Evolutionary conservation across 2,329 filamentous ascomycete genomes (phyloP), one percentile per base, ranked within the genome.

Genomic region (Fragosphaeria purpurea): DNA sequence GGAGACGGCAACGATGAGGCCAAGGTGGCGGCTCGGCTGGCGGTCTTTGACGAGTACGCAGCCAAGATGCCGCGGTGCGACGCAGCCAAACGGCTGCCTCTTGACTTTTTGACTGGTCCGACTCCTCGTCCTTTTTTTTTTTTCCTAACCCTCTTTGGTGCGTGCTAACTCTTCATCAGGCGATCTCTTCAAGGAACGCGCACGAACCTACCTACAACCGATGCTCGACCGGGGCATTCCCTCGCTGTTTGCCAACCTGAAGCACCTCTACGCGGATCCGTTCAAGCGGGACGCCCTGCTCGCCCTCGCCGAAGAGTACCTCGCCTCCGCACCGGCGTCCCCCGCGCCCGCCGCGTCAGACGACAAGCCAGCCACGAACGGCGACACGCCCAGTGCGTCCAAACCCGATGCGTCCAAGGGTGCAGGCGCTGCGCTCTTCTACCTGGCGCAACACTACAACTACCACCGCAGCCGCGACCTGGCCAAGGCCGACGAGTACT

Each of bases 381-480:
- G 71, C 51, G 69, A 67, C 33, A 63, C 66, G 39, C 56, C 59
- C 5, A 69, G 67, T 34, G 63, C 66, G 39, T 56, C 59, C 5
- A 73, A 69, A 50, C 64, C 65, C 30, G 73, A 79, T 57, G 64
- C 68, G 47, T 63, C 68, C 51, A 77, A 76, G 60, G 91, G 91
- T 63, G 76, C 86, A 60, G 79, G 87, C 11, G 87, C 90, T 2
- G 86, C 87, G 11, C 79, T 90, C 46, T 97, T 94, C 68, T 98
- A 94, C 72, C 79, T 98, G 49, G 90, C 90, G 7, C 93, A 97
- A 63, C 94, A 98, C 69, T 95, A 96, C 75, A 93, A 95, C 71
- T 96, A 95, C 66, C 77, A 86, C 65, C 73, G 88, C 53, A 95
- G 88, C 63, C 88, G 90, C 41, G 81, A 97, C 64, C 76, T 97